Evolutionary conservation across 495 filamentous ascomycete species (phyloP), one percentile per base, ranked within the genome.

Genomic region (Stereocaulon alpinum): DNA sequence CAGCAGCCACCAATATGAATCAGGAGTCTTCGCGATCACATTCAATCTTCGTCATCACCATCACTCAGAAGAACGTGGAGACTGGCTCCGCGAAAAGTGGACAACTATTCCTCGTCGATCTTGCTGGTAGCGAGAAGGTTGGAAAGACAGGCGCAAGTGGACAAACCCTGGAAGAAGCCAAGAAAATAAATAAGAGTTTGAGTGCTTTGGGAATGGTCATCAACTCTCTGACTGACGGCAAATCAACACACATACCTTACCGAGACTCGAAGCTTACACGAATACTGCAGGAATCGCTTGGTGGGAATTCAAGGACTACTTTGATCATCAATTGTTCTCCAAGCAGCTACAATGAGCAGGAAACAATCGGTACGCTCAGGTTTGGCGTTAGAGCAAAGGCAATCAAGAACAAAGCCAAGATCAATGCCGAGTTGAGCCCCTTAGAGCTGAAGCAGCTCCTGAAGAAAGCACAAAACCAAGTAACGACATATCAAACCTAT

Each of bases 1-100:
- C 96, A n/a, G 87, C 93, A 37, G 86, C 94, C n/a, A 98, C 93
- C 54, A 97, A 98, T 76, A 98, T 98, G 93, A 98, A 98, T 72
- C 88, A 94, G 71, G 93, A 98, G 71, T 98, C 93, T 0, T 97
- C 94, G 51, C 88, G 93, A 48, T 98, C 93, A 55, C 93, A 98
- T 72, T 98, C 93, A 14, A 97, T 98, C 59, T 97, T 98, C 70
- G 90, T 96, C 68, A 86, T 98, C 66, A 96, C 91, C 50, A 85
- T 98, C 66, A 90, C 89, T 27, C 93, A 98, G 75, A 98, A 98
- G 77, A 97, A 98, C 62, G 84, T 95, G 41, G 93, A 97, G 70
- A 95, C 92, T 0, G 94, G 93, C 3, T 95, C 94, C 44, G 86
- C 89, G 61, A 96, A 96, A 77, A 96, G 89, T 68, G 93, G 93